These are phyloP conservation scores for Erodium texanum DNA, from an alignment of 441 rosid genomes.

Conservation along the genomic window DNA sequence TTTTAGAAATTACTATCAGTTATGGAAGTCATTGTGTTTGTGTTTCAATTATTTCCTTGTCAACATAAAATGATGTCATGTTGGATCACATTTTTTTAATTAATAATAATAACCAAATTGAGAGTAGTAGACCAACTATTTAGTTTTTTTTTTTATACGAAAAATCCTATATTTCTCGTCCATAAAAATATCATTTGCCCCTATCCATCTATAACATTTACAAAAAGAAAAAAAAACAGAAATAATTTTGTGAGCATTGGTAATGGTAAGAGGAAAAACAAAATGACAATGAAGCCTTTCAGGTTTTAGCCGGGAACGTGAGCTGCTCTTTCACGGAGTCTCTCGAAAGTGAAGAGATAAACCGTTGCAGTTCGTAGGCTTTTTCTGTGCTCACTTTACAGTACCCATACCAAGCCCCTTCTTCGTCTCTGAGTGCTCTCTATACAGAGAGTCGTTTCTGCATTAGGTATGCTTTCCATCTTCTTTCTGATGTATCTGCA, in stretches of 20 bases:
- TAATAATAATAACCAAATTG: too few relatives aligned
- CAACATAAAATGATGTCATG: background rate
- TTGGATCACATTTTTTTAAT: background rate
- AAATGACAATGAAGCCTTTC: too few relatives aligned
- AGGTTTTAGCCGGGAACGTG: too few relatives aligned
- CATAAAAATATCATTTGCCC: background rate
- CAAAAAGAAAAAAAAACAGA: background rate
- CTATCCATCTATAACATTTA: background rate
- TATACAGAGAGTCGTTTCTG: too few relatives aligned
- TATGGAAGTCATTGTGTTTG: background rate
- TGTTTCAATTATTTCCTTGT: background rate
- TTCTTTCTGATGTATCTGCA: background rate
- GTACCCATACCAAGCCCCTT: background rate
- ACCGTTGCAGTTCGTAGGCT: background rate
- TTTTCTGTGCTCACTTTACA: background rate
- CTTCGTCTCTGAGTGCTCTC: background rate
- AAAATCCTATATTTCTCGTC: background rate
- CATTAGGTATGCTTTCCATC: background rate
- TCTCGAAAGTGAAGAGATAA: background rate
- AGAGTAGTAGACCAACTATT: too few relatives aligned
- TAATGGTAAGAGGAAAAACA: too few relatives aligned
- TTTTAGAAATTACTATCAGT: background rate
- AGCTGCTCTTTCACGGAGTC: background rate
- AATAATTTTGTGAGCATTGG: too few relatives aligned
- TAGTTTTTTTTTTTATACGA: too few relatives aligned